Base-by-base conservation (phyloP, 176 grass and related monocot species). In the Leersia perrieri region DNA sequence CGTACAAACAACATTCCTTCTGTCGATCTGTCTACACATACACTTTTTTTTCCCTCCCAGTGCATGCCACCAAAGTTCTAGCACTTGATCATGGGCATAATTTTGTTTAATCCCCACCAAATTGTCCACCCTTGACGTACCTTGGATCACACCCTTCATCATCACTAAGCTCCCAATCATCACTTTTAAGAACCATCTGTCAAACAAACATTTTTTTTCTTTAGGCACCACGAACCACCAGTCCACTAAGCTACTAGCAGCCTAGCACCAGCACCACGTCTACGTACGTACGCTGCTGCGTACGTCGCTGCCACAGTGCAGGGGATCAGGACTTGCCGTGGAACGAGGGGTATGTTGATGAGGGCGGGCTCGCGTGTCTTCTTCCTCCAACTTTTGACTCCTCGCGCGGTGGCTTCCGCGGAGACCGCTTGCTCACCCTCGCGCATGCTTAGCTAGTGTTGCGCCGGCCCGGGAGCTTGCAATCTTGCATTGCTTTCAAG, bases 401-500 rank as follows among this genome's bases (percentile, higher is more conserved):
- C 39, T 49, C 23, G 39, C 76, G 31, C 61, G 65, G 72, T 32
- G 55, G 5, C 72, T 70, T 80, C 70, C 1, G 20, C 63, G 36
- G 76, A 33, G 53, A 40, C 71, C 63, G 70, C 74, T 16, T 20
- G 8, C 1, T 44, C 10, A 23, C 64, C 62, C 49, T 35, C 0
- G n/a, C 35, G 55, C 70, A 53, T 75, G 76, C 76, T 62, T n/a
- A 73, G 55, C 76, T 70, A 18, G 45, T 49, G 45, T 18, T 13
- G 15, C 15, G 45, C 14, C 53, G 53, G 53, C 53, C 20, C 22
- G 8, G 40, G 35, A 71, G 51, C 63, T 85, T 32, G 44, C 57
- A 84, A 71, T 39, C 63, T 85, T 32, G 44, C 57, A 84, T 93
- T 80, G 82, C 93, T 97, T 93, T 44, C 47, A 93, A 97, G 88